Base-by-base conservation (phyloP, 441 rosid species). In the Syzygium syzygioides region DNA sequence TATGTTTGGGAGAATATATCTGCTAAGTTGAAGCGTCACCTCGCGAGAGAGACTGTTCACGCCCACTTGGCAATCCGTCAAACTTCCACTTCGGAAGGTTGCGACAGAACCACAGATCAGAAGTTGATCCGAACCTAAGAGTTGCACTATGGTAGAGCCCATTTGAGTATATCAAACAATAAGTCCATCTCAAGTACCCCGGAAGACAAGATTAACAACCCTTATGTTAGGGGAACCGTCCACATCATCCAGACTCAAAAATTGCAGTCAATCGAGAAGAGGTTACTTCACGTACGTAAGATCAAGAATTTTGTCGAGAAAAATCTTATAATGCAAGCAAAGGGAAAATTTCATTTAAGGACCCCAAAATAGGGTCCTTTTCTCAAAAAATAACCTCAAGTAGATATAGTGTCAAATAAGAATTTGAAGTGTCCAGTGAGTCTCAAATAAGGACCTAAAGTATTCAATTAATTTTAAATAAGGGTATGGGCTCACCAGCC, bases 21-120 rank as follows among this genome's bases (percentile, higher is more conserved):
- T n/a, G 34, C 5, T 14, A 14, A 62, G 71, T n/a, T 3, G 15
- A 62, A 62, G 37, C 14, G 71, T 5, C 71, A 62, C 20, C 71
- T 62, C 0, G 0, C 4, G 19, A n/a, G 71, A 62, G 71, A 32
- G 19, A 62, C 15, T 17, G 0, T n/a, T 4, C 5, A 0, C 28
- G 9, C 32, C 3, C n/a, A 0, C 66, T 60, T 28, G 66, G 66
- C 32, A 60, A 60, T 28, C 0, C 0, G 17, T 60, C 66, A 60
- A 60, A 60, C 30, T 60, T 60, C 4, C 66, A 60, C 66, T 17
- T 60, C 0, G 8, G 15, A 60, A 60, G 17, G 66, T 60, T 13
- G 17, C 1, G 8, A 15, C 66, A 60, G 10, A 26, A 28, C 1
- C 4, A 0, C 28, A 13, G 32, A 28, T 60, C 4, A 60, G 66